Evolutionary conservation across 177 flowering plant species (phyloP), one percentile per base, ranked within the genome.

Genomic region (Vitis hybrid): DNA sequence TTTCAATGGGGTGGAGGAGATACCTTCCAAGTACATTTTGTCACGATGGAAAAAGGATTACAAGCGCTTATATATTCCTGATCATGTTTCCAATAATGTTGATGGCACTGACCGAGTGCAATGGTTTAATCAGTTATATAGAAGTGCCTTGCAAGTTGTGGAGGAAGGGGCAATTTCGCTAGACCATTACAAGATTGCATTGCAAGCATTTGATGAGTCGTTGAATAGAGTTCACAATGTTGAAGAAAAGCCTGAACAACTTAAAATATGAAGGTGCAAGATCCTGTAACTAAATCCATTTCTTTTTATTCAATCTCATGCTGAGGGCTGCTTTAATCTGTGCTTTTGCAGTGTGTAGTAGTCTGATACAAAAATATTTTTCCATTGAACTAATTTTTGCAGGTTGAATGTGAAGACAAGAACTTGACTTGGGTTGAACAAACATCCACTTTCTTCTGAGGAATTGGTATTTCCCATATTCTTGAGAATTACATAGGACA

Each of bases 11-110:
- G 83, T 85, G 31, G 86, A 81, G 61, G 86, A 81, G 64, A 66
- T 85, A n/a, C 88, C 88, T 2, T 65, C 81, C 1, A 81, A 73
- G 48, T 83, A 79, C 75, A 71, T 85, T 51, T 73, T 85, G 1
- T 49, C 83, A 4, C 64, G 88, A 26, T 85, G 88, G 88, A 83
- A 77, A 49, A 86, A 80, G 75, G 87, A 86, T 72, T 82, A 76
- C 69, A 82, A 82, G 74, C 85, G 80, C 18, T 26, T 74, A 2
- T 65, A 65, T 60, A 52, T 74, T 33, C 75, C 77, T 0, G 81
- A 80, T 66, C 73, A 71, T 14, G 74, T 57, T 10, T 73, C 77
- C 39, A 64, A 39, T 60, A 22, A 21, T 56, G 67, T 51, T 58
- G 76, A 75, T 56, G 45, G 10, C 16, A 60, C 52, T 45, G 78